A percentile compares a stretch with the other conserved stretches of the same genome.
Evolutionary conservation across 140 eudicot genomes (phyloP).

Genomic region (Flaveria floridana): DNA sequence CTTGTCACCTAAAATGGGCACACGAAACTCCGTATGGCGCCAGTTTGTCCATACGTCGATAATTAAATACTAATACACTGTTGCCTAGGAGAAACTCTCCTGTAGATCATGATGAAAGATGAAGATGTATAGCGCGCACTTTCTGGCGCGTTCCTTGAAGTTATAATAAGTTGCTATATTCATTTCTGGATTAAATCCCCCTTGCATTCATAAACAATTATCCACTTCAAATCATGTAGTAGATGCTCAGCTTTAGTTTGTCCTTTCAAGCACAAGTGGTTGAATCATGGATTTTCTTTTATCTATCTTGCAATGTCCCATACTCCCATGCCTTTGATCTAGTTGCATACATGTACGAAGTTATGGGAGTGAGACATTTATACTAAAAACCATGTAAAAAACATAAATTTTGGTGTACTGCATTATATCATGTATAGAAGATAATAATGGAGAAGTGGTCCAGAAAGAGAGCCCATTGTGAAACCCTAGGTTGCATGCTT

Average conservation of each 20-base stretch:
- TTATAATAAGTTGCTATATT: constrained; percentile 23
- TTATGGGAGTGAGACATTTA: constrained; percentile 18
- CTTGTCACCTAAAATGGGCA: constrained; percentile 34
- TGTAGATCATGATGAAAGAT: constrained; percentile 26
- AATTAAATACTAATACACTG: constrained; percentile 29
- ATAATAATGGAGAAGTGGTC: constrained; percentile 44
- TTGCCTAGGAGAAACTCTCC: constrained; percentile 29
- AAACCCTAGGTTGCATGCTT: constrained; percentile 36
- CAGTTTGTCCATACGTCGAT: constrained; percentile 29
- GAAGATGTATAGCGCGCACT: constrained; percentile 23
- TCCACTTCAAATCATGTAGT: constrained; percentile 11
- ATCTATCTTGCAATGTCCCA: constrained; percentile 10
- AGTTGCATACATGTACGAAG: constrained; percentile 25
- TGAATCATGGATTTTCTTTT: constrained; percentile 14
- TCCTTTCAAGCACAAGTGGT: constrained; percentile 25
- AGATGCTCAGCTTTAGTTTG: constrained; percentile 32
- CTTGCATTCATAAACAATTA: constrained; percentile 26
- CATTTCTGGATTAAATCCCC: constrained; percentile 8
- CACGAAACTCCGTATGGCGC: constrained; percentile 32
- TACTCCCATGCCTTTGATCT: constrained; percentile 15
- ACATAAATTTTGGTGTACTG: constrained; percentile 28
- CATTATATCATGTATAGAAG: constrained; percentile 25
- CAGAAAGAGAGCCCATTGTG: constrained; percentile 24
- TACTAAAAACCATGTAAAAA: constrained; percentile 24
- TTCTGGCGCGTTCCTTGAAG: constrained; percentile 28